Evolutionary conservation across 2,329 filamentous ascomycete species (phyloP), one percentile per base, ranked within the genome.

Genomic region (Fusarium cyanostomum): DNA sequence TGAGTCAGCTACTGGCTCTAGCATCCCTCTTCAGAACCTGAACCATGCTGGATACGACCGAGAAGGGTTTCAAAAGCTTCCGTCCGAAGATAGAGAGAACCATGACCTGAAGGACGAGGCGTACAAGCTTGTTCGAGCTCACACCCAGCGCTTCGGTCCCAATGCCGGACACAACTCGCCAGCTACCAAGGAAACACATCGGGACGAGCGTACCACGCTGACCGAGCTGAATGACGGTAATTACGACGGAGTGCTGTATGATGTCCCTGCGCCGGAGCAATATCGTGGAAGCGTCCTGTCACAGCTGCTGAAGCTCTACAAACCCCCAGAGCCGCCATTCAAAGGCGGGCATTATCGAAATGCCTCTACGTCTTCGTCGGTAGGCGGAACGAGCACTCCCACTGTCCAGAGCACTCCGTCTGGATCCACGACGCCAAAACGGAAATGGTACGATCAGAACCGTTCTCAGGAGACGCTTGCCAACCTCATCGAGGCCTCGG

Each of bases 361-460:
- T 39, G 62, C 65, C 48, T 71, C 70, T 35, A 64, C 59, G 2
- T 33, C 53, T 21, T 74, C 73, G 24, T 72, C 73, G 3, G 66
- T 72, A 37, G 70, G 68, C 21, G 71, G 59, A 3, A 68, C 67
- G 12, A 73, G 71, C 5, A 78, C 77, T 2, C 73, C 77, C 3
- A 73, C 71, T 5, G 76, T 77, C 2, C 74, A 77, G 11, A 73
- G 72, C 16, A 75, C 76, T 1, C 68, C 57, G 4, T 75, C 73
- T 2, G 81, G 80, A 6, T 72, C 75, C 2, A 72, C 74, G 3
- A 82, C 80, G 4, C 80, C 80, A 7, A 80, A 70, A 33, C 73
- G 72, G 58, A 82, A 82, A 54, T 82, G 81, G 81, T 82, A 82
- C 65, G 78, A 82, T 45, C 77, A 80, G 66, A 79, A 80, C 60